A percentile compares a stretch with the other conserved stretches of the same genome.
These are phyloP conservation scores for Zygosaccharomyces siamensis DNA, from an alignment of 805 yeast genomes.

Conservation along the genomic window DNA sequence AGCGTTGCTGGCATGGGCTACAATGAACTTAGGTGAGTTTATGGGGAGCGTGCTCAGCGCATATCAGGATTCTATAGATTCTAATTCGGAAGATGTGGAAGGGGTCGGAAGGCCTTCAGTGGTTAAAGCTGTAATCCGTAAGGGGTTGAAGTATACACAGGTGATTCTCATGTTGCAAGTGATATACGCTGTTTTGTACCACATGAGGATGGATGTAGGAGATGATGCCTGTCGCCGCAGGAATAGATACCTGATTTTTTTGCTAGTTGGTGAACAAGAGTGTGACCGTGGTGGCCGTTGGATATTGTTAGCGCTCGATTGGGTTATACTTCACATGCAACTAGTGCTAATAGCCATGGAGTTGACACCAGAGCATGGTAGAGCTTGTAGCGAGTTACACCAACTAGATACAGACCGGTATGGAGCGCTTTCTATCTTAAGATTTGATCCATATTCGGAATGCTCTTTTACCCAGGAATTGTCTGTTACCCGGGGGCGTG, in stretches of 20 bases:
- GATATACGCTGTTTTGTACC: slow-evolving; percentile 13
- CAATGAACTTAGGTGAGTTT: slow-evolving; percentile 11
- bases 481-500: slow-evolving; percentile 4
- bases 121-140: slow-evolving; percentile 15
- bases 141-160: slow-evolving; percentile 18
- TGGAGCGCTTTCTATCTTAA: slow-evolving; percentile 19
- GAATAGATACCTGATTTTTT: slow-evolving; percentile 15
- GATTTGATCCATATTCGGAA: slow-evolving; percentile 14
- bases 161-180: slow-evolving; percentile 14
- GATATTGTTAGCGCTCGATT: slow-evolving; percentile 17
- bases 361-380: slow-evolving; percentile 6
- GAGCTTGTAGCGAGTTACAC: slow-evolving; percentile 5
- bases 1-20: slow-evolving; percentile 15
- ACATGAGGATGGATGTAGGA: slow-evolving; percentile 13
- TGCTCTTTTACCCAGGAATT: slow-evolving; percentile 4
- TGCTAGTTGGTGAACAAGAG: slow-evolving; percentile 19
- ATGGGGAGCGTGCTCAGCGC: slow-evolving; percentile 8
- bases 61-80: slow-evolving; percentile 4
- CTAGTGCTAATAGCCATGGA: slow-evolving; percentile 11
- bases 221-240: slow-evolving; percentile 15
- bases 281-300: slow-evolving; percentile 16
- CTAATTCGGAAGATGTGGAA: slow-evolving; percentile 5
- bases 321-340: slow-evolving; percentile 11
- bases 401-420: slow-evolving; percentile 12
- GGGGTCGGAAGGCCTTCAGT: slow-evolving; percentile 8